Evolutionary conservation across 306 rosid genomes (phyloP), one percentile per base, ranked within the genome.

Genomic region (Sphenostylis stenocarpa): DNA sequence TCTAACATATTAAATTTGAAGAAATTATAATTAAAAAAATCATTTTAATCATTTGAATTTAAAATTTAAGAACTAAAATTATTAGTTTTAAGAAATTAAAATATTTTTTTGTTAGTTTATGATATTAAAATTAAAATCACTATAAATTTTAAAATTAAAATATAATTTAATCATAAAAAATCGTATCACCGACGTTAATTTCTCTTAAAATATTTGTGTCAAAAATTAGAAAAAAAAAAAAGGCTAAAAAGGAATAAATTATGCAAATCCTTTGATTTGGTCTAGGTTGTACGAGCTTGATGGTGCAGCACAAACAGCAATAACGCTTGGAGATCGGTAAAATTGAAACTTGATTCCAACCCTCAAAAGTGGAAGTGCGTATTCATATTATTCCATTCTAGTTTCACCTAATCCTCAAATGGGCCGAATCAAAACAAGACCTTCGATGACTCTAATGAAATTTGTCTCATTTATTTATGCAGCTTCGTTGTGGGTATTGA

Each of bases 281-380:
- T 6, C 12, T 58, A 33, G 44, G 67, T 31, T 61, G 24, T 16
- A 11, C 4, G 62, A 31, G 26, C 21, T 36, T 36, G 28, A 36
- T 41, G 24, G 24, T 14, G 15, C 49, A 33, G 26, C 58, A 31
- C 19, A 44, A 45, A 45, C 34, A 65, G 1, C 26, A 23, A 20
- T 41, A 14, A 34, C 21, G 15, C n/a, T 51, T 2, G 62, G 1
- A 16, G 43, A 69, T 17, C 19, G 41, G 23, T 14, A 77, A 77
- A 67, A 41, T 12, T 15, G 75, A 26, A 77, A 53, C 75, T 67
- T 53, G 47, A 41, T 67, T 55, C 75, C 24, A n/a, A 53, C 56
- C 67, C 58, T 53, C 68, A 34, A 24, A 44, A 52, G 0, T 48
- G 38, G 60, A 48, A 69, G 61, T 34, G 60, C 43, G 34, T 38